Evolutionary conservation across 192 early-diverging fungal genomes (phyloP).

Genomic region (Linnemannia elongata): DNA sequence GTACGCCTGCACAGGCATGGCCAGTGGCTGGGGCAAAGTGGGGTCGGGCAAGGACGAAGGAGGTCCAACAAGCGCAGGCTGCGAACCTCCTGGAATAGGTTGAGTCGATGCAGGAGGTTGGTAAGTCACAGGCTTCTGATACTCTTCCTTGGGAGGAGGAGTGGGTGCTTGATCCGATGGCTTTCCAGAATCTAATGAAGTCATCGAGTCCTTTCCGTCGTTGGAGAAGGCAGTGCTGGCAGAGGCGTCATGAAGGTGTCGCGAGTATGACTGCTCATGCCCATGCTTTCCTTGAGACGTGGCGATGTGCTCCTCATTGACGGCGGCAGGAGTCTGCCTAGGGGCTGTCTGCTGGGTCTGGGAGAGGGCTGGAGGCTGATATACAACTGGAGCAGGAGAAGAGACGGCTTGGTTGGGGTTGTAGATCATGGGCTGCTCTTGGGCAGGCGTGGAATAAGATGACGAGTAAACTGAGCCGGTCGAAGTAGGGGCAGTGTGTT

Average conservation of each 20-base stretch:
- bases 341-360: neutral
- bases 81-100: neutral
- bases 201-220: slow-evolving; percentile 33
- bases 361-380: slow-evolving; percentile 13
- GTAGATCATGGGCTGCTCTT: slow-evolving; percentile 11
- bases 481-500: neutral
- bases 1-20: slow-evolving; percentile 48
- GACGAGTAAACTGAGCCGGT: neutral
- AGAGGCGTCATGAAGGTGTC: slow-evolving; percentile 30
- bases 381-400: slow-evolving; percentile 21
- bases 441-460: neutral
- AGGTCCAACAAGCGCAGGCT: neutral
- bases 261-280: neutral
- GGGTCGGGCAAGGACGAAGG: slow-evolving; percentile 25
- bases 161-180: slow-evolving; percentile 25
- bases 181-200: slow-evolving; percentile 27
- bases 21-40: slow-evolving; percentile 25
- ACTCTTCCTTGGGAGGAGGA: slow-evolving; percentile 41
- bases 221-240: slow-evolving; percentile 17
- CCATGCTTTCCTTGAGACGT: neutral
- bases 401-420: slow-evolving; percentile 18
- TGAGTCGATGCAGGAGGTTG: slow-evolving; percentile 9
- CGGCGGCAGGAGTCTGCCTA: neutral
- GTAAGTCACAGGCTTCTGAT: slow-evolving; percentile 12
- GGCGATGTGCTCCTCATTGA: neutral